Conservation (phyloP, 2,329 filamentous ascomycete species). For the Hypoxylon sp. region DNA sequence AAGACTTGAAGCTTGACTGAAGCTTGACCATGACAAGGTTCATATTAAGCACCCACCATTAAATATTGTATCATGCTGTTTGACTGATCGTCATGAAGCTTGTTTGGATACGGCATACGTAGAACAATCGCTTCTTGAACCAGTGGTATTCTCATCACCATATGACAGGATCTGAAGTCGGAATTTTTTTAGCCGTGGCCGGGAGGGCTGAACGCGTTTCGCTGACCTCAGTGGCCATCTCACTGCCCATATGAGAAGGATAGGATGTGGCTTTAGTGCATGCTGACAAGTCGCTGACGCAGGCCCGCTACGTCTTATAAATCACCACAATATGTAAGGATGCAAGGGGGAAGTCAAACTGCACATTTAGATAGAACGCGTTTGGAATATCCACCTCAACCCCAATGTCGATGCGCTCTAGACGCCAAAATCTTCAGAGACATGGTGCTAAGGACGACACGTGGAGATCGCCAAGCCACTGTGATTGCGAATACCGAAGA, state of each 20-base stretch:
- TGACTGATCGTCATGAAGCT: conserved; percentile 10
- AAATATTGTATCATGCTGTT: conserved; percentile 3
- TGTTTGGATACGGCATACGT: conserved; percentile 22
- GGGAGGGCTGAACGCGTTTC: conserved; percentile 17
- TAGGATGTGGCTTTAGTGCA: conserved; percentile 22
- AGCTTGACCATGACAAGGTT: conserved; percentile 22
- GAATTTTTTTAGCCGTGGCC: conserved; percentile 32
- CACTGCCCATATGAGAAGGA: conserved; percentile 12
- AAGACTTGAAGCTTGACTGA: conserved; percentile 16
- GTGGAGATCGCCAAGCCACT: conserved; percentile 34
- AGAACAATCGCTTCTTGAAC: conserved; percentile 22
- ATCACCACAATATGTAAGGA: conserved; percentile 25
- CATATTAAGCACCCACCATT: conserved; percentile 17
- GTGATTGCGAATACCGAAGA: conserved; percentile 16
- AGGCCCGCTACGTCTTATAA: conserved; percentile 24
- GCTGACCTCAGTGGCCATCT: conserved; percentile 7
- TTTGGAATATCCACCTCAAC: conserved; percentile 8
- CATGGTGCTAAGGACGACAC: conserved; percentile 23
- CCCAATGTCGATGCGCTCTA: conserved; percentile 13
- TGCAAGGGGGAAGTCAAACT: conserved; percentile 12
- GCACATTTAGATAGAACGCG: conserved; percentile 12
- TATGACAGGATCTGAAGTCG: conserved; percentile 21
- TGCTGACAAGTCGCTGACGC: conserved; percentile 41
- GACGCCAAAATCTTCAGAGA: conserved; percentile 15
- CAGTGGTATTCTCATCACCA: conserved; percentile 13